Evolutionary conservation across 805 yeast genomes (phyloP).

Genomic region (Cyberlindnera saturnus): DNA sequence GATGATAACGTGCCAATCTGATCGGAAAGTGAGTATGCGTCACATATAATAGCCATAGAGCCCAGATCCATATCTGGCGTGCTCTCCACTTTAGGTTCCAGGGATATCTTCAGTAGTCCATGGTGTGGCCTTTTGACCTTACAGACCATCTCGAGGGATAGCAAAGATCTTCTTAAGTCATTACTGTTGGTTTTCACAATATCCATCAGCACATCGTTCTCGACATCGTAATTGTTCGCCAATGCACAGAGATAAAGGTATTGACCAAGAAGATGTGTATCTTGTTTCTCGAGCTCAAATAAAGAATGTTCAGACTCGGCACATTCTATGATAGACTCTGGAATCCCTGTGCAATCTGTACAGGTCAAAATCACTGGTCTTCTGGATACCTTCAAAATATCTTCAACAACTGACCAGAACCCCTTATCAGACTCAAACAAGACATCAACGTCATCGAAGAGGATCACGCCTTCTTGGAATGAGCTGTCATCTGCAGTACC

Average conservation of each 20-base stretch:
- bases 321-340: constrained; percentile 39
- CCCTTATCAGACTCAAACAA: constrained; percentile 68
- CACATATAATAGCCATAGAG: not conserved
- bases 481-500: constrained; percentile 9
- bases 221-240: constrained; percentile 30
- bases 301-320: constrained; percentile 38
- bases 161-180: constrained; percentile 44
- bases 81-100: not conserved
- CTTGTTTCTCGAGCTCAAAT: constrained; percentile 24
- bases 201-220: constrained; percentile 23
- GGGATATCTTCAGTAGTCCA: constrained; percentile 1
- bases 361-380: constrained; percentile 72
- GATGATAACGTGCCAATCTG: constrained; percentile 3
- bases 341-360: constrained; percentile 40
- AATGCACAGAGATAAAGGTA: constrained; percentile 38
- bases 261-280: constrained; percentile 18
- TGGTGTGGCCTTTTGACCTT: not conserved
- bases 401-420: constrained; percentile 72
- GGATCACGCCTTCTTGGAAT: constrained; percentile 58
- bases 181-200: constrained; percentile 23
- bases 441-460: constrained; percentile 83
- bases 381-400: constrained; percentile 52
- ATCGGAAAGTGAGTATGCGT: constrained; percentile 10
- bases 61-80: not conserved
- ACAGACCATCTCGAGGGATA: constrained; percentile 39